Evolutionary conservation across 495 filamentous ascomycete species (phyloP).

Genomic region (Lineolata rhizophorae): DNA sequence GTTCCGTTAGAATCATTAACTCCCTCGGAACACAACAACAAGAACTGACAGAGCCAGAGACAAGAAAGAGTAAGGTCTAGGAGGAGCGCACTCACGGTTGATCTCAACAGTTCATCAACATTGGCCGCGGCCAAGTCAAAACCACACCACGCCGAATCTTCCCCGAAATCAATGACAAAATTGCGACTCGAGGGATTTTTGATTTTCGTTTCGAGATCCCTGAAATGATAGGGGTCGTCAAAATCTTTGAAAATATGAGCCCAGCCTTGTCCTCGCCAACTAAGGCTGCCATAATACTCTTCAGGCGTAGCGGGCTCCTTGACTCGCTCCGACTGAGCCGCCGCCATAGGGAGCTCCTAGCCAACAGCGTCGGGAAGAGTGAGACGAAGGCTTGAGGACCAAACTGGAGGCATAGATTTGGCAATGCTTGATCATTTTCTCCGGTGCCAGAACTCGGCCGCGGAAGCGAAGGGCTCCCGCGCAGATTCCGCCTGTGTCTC

Average conservation of each 20-base stretch:
- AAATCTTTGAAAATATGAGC: neutral
- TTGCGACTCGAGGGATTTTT: conserved; percentile 8
- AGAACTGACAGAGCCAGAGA: too few relatives aligned
- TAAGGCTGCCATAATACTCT: neutral
- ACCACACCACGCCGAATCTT: conserved; percentile 36
- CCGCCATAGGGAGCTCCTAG: too few relatives aligned
- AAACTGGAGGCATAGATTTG: too few relatives aligned
- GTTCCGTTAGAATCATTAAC: too few relatives aligned
- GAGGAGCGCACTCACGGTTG: neutral
- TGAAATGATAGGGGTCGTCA: neutral
- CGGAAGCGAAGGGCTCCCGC: too few relatives aligned
- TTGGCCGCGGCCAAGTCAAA: conserved; percentile 30
- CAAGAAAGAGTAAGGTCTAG: neutral
- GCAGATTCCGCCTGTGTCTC: too few relatives aligned
- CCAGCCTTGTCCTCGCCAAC: neutral
- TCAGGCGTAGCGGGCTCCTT: neutral
- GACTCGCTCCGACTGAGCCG: too few relatives aligned
- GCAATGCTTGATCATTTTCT: too few relatives aligned
- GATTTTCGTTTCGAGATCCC: conserved; percentile 1
- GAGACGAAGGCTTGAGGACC: too few relatives aligned
- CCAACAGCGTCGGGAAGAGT: too few relatives aligned
- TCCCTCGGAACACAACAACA: too few relatives aligned
- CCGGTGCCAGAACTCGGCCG: too few relatives aligned
- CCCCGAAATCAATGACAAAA: conserved; percentile 54
- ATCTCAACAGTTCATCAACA: conserved; percentile 16